Base-by-base conservation (phyloP, 2,329 filamentous ascomycete genomes). In the Trichoderma hamatum region DNA sequence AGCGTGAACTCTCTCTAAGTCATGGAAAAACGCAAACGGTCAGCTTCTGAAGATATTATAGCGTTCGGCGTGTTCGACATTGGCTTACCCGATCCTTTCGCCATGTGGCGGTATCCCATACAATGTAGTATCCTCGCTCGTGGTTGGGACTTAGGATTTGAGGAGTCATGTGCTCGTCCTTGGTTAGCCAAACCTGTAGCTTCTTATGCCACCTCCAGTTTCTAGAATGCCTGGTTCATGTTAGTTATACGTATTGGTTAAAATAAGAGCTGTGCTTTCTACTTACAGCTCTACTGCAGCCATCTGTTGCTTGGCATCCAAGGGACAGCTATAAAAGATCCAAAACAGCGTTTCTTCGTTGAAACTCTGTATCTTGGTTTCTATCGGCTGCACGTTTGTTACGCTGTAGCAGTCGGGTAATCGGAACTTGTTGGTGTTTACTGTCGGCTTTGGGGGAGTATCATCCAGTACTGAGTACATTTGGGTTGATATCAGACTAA, bases 141-240 rank as follows among this genome's bases (percentile, higher is more conserved):
- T 88, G 85, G 64, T 81, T 85, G 14, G 84, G 83, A 65, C 86
- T 86, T 55, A 90, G 77, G 19, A 85, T 82, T 69, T 88, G 86
- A 34, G 88, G 88, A 55, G 86, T 84, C 86, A 90, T 88, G 72
- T 87, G 81, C 68, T 90, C 88, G 73, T 90, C 89, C 77, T 90
- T 90, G 5, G 89, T 90, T 61, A 91, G 79, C 89, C 89, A 91
- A 28, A 90, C 78, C 72, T 88, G 86, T 28, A 88, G 79, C 76
- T 89, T 89, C 80, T 90, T 90, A 76, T 91, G 88, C 85, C 88
- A 91, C 70, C 89, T 82, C 89, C 89, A 91, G 76, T 89, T 89
- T 24, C 89, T 84, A 69, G 84, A 85, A 73, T 88, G 86, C 54
- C 88, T 90, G 30, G n/a, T 43, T 69, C n/a, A 26, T 36, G 52